Percentiles rank a stretch among this genome's conserved stretches.
Evolutionary conservation across 305 asterid species (phyloP).

Genomic region (Plantago coronopus): DNA sequence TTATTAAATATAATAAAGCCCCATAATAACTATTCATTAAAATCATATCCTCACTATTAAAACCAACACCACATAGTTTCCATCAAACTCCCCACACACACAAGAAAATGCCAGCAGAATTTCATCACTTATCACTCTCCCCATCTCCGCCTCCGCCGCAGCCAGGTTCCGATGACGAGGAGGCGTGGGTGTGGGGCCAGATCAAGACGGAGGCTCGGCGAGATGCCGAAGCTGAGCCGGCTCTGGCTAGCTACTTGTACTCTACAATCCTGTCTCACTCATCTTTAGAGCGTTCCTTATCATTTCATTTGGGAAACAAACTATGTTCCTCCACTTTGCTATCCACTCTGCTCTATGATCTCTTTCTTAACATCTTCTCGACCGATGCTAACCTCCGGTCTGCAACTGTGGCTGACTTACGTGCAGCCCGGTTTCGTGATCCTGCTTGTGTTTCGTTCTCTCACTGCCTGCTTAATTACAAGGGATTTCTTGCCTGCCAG

Average conservation of each 20-base stretch:
- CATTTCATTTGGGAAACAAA: conserved; percentile 85
- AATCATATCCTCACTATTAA: background rate
- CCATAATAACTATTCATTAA: too few relatives aligned
- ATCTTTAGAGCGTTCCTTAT: conserved; percentile 72
- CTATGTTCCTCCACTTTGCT: conserved; percentile 86
- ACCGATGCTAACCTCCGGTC: conserved; percentile 65
- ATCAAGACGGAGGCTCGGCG: conserved; percentile 77
- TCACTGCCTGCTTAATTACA: conserved; percentile 49
- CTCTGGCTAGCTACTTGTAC: conserved; percentile 78
- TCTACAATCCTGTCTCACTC: conserved; percentile 84
- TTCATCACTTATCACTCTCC: conserved; percentile 25
- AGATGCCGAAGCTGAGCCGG: conserved; percentile 91
- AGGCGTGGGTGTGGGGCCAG: conserved; percentile 58
- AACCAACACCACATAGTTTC: background rate
- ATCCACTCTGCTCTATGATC: conserved; percentile 42
- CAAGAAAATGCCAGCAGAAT: conserved; percentile 52
- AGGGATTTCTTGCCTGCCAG: conserved; percentile 60
- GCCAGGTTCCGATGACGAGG: conserved; percentile 56
- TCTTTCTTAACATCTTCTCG: conserved; percentile 58
- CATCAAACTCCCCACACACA: background rate
- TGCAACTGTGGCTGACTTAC: conserved; percentile 71
- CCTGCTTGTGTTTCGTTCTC: conserved; percentile 55
- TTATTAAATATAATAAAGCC: too few relatives aligned
- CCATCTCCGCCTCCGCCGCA: conserved; percentile 35
- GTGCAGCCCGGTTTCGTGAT: conserved; percentile 41